Evolutionary conservation across 2,329 filamentous ascomycete genomes (phyloP).

Genomic region (Mollisia scopiformis): DNA sequence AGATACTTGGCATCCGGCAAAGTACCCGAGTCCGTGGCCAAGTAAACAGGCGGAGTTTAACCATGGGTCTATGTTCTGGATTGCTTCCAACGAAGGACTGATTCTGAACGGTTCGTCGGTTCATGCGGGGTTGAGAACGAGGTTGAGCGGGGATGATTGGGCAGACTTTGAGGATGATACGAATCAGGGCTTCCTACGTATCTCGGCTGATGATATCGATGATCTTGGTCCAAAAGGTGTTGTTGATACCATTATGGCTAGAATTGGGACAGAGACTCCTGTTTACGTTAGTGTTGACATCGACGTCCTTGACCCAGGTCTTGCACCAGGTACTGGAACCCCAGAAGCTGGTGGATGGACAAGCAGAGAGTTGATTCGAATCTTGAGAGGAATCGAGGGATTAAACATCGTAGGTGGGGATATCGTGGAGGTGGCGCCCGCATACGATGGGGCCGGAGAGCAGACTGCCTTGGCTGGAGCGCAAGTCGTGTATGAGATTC

Average conservation of each 20-base stretch:
- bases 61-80: conserved; percentile 91
- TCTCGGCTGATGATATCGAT: conserved; percentile 86
- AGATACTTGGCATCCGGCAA: conserved; percentile 47
- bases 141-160: conserved; percentile 68
- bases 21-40: conserved; percentile 79
- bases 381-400: conserved; percentile 78
- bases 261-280: conserved; percentile 73
- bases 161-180: conserved; percentile 73
- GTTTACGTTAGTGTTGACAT: conserved; percentile 85
- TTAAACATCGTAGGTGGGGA: conserved; percentile 89
- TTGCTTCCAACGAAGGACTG: conserved; percentile 79
- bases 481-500: conserved; percentile 83
- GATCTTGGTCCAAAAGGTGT: conserved; percentile 73
- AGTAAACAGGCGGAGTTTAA: conserved; percentile 76
- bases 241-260: conserved; percentile 68
- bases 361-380: conserved; percentile 82
- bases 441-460: conserved; percentile 80
- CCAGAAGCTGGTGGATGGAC: conserved; percentile 93
- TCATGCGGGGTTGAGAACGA: conserved; percentile 81
- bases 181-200: conserved; percentile 76
- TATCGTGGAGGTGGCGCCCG: conserved; percentile 85
- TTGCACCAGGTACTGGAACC: conserved; percentile 79
- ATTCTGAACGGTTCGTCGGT: conserved; percentile 75
- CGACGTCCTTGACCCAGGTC: conserved; percentile 75
- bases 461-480: conserved; percentile 82